Percentiles rank a stretch among this genome's conserved stretches.
These are phyloP conservation scores for Auxenochlorella pyrenoidosa DNA, from an alignment of 139 green algal genomes.

Conservation along the genomic window DNA sequence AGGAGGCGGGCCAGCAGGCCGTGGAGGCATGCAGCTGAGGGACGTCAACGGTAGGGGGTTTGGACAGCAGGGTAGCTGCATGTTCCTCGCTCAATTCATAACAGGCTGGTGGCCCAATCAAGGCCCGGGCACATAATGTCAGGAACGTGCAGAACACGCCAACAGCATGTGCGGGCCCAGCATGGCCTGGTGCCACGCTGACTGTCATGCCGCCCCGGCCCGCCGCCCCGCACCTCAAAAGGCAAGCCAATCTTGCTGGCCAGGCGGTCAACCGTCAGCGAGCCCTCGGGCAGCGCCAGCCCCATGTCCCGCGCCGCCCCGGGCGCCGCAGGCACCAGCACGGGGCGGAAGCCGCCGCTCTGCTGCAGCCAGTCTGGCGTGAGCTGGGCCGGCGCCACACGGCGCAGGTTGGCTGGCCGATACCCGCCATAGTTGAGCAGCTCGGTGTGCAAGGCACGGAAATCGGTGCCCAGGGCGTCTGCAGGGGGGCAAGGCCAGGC, in stretches of 20 bases:
- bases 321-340: conserved; percentile 1
- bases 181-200: too few relatives aligned
- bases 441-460: conserved; percentile 35
- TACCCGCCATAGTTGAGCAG: conserved; percentile 34
- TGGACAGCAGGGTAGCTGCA: too few relatives aligned
- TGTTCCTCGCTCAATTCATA: too few relatives aligned
- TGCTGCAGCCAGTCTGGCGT: conserved; percentile 25
- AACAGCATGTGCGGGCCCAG: too few relatives aligned
- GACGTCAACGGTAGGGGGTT: too few relatives aligned
- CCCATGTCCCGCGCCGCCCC: neutral
- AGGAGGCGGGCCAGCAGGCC: too few relatives aligned
- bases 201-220: too few relatives aligned
- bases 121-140: too few relatives aligned
- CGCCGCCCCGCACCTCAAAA: conserved; percentile 16
- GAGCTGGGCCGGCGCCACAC: conserved; percentile 16
- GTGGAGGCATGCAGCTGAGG: too few relatives aligned
- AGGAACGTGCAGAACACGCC: too few relatives aligned
- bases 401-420: neutral
- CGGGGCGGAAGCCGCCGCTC: conserved; percentile 22
- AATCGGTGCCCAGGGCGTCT: conserved; percentile 32
- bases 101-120: too few relatives aligned
- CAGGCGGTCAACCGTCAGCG: conserved; percentile 16
- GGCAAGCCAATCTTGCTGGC: neutral
- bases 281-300: conserved; percentile 17
- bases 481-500: neutral